Evolutionary conservation across 2,329 filamentous ascomycete species (phyloP).

Genomic region (Orbilia quercus): DNA sequence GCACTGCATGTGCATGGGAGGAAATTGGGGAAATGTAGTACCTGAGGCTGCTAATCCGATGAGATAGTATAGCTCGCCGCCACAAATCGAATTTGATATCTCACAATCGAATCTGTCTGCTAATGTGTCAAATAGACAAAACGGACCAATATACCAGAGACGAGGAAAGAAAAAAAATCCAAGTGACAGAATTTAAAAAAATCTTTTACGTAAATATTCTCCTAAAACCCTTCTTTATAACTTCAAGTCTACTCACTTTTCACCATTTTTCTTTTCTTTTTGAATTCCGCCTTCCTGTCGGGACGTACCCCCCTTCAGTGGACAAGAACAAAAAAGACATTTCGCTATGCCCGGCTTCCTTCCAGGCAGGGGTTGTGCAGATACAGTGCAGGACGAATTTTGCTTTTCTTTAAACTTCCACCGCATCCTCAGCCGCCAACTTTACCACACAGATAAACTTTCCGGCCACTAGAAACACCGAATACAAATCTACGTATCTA

Average conservation of each 20-base stretch:
- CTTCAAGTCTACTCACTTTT: too few relatives aligned
- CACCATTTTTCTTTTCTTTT: slow-evolving; percentile 31
- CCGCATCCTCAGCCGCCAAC: too few relatives aligned
- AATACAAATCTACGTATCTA: neutral
- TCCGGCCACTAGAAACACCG: neutral
- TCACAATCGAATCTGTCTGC: too few relatives aligned
- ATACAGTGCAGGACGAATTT: neutral
- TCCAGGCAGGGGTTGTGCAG: neutral
- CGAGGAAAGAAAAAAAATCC: neutral
- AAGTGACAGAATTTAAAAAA: slow-evolving; percentile 6
- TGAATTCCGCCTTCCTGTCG: slow-evolving; percentile 20
- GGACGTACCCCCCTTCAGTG: neutral
- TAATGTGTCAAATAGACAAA: neutral
- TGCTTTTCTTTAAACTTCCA: too few relatives aligned
- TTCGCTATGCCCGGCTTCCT: slow-evolving; percentile 2
- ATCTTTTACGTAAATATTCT: slow-evolving; percentile 54
- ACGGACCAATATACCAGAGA: neutral
- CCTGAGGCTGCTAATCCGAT: neutral
- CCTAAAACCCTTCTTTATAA: slow-evolving; percentile 42
- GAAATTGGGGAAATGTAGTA: neutral
- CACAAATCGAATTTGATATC: too few relatives aligned
- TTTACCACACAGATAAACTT: too few relatives aligned
- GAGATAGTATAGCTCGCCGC: too few relatives aligned
- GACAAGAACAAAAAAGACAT: too few relatives aligned
- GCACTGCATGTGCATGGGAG: too few relatives aligned